phyloP scores from a whole-genome alignment of 805 yeast genomes.

The Nakazawaea holstii region DNA sequence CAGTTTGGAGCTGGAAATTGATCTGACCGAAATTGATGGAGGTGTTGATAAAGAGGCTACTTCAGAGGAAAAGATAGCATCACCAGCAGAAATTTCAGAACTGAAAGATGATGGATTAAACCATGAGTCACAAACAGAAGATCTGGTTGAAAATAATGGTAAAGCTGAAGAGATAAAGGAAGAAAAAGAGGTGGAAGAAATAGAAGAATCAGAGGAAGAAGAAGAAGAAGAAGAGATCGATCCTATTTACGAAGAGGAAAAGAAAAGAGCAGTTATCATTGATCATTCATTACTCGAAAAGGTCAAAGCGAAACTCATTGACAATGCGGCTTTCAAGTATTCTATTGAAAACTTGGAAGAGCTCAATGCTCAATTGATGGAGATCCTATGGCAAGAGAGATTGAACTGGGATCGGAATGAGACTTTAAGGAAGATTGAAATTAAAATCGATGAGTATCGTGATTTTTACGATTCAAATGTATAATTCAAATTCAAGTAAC shows the following conservation, averaged over 20 bases:
- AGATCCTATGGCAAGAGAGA: slow-evolving; percentile 67
- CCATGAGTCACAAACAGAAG: neutral
- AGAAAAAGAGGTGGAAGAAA: slow-evolving; percentile 16
- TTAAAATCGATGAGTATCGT: slow-evolving; percentile 17
- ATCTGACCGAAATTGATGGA: neutral
- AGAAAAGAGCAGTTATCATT: slow-evolving; percentile 19
- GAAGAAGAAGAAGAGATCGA: slow-evolving; percentile 18
- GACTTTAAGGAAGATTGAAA: slow-evolving; percentile 28
- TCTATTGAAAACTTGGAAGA: slow-evolving; percentile 55
- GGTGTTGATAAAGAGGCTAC: neutral
- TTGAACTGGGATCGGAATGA: slow-evolving; percentile 36
- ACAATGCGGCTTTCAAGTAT: slow-evolving; percentile 18
- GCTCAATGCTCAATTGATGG: slow-evolving; percentile 64
- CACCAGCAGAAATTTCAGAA: too few species aligned
- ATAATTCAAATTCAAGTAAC: neutral
- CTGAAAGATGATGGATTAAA: too few species aligned
- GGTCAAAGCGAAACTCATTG: slow-evolving; percentile 29
- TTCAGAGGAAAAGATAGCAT: neutral
- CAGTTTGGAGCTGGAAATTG: too few species aligned
- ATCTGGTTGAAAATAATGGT: neutral
- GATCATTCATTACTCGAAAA: slow-evolving; percentile 25
- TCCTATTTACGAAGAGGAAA: slow-evolving; percentile 7
- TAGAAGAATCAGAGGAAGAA: slow-evolving; percentile 9
- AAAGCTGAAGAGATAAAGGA: slow-evolving; percentile 9
- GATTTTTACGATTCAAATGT: neutral